Base-by-base conservation (phyloP, 2,329 filamentous ascomycete genomes). In the Diplodia mutila region DNA sequence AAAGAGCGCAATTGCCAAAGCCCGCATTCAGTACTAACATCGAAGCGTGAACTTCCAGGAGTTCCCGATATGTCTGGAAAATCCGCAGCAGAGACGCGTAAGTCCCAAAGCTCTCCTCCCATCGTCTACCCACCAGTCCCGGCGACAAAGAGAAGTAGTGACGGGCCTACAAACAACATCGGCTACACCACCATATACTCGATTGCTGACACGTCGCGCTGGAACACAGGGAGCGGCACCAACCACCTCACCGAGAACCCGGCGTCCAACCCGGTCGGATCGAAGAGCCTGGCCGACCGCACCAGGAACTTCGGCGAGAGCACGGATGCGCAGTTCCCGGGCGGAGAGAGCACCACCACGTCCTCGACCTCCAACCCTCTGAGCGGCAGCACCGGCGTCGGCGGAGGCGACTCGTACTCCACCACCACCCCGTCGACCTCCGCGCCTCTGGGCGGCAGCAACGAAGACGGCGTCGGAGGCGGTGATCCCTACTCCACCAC, bases 51-150 rank as follows among this genome's bases (percentile, higher is more conserved):
- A 49, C 53, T 23, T 29, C n/a, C 51, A 65, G 63, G 42, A 11
- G 46, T 55, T 37, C 63, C 52, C 27, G 63, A 65, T 25, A 55
- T 55, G 63, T 23, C 37, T 18, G 63, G 63, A 34, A 65, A 65
- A 52, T 55, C 63, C 29, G 37, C 63, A n/a, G 39, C 54, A 7
- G 25, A 55, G 37, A 42, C 27, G 18, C 39, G 55, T 61, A 25
- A 34, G 55, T 61, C 29, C 4, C 11, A 32, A 39, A 25, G 8
- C 6, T 34, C 27, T 18, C n/a, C 51, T 12, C 27, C n/a, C n/a
- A n/a, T 37, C 34, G 8, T 37, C 34, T 14, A 12, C 34, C 39
- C 39, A n/a, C 16, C 39, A 8, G n/a, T 46, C 16, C 8, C 39
- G 39, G 39, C 18, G 39, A 18, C 39, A 46, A 32, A n/a, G 18